These are phyloP conservation scores for Colletotrichum neosansevieriae DNA, from an alignment of 2,329 filamentous ascomycete genomes.

Conservation along the genomic window DNA sequence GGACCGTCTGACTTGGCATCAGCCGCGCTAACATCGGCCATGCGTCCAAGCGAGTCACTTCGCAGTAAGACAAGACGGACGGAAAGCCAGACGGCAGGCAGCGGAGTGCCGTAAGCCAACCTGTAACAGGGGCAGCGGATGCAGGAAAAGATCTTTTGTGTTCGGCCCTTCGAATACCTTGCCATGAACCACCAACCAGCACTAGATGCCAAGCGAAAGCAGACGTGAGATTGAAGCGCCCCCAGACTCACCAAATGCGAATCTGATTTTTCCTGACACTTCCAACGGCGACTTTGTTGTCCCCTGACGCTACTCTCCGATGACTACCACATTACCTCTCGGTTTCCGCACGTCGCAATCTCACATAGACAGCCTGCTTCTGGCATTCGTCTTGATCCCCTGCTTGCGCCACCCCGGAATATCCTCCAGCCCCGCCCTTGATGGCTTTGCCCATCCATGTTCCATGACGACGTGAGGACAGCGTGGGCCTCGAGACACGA, in stretches of 20 bases:
- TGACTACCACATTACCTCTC: not conserved
- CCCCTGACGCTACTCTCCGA: not conserved
- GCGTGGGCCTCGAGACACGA: slow-evolving; percentile 23
- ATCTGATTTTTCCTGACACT: slow-evolving; percentile 4
- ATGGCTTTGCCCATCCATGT: slow-evolving; percentile 24
- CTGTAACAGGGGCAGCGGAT: not conserved
- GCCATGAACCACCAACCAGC: slow-evolving; percentile 7
- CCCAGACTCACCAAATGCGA: not conserved
- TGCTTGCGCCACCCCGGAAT: slow-evolving; percentile 16
- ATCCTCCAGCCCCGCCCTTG: slow-evolving; percentile 8
- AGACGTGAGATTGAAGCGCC: not conserved
- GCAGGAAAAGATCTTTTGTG: slow-evolving; percentile 38
- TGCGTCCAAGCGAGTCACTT: slow-evolving; percentile 27
- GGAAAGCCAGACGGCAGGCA: not conserved
- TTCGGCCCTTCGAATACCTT: slow-evolving; percentile 27
- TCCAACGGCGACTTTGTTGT: not conserved
- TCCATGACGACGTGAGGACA: slow-evolving; percentile 9
- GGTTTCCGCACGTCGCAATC: slow-evolving; percentile 5
- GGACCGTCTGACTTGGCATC: slow-evolving; percentile 28
- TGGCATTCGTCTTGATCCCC: slow-evolving; percentile 13
- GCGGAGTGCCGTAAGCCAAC: not conserved
- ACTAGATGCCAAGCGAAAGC: slow-evolving; percentile 27
- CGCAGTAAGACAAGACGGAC: not conserved
- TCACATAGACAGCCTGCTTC: slow-evolving; percentile 5
- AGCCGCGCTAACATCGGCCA: slow-evolving; percentile 18